Evolutionary conservation across 164 flowering plant genomes (phyloP), one percentile per base, ranked within the genome.

Genomic region (Chimonanthus salicifolius): DNA sequence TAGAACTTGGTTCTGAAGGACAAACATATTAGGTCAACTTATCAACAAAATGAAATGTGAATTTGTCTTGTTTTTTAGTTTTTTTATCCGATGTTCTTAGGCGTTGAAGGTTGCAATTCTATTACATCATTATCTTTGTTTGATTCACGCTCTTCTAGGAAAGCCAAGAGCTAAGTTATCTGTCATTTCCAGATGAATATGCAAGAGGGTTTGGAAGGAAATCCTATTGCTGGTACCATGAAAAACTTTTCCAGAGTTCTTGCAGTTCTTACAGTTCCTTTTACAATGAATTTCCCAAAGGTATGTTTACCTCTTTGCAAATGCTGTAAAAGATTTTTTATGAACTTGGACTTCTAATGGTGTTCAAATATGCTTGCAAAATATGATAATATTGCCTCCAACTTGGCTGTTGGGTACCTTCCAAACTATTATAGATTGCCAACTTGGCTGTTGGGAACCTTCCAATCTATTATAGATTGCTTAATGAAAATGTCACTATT

Each of bases 171-270:
- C 13, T 66, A 44, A 48, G n/a, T 45, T 43, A 68, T 72, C 51
- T 66, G 6, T 72, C 44, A 65, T 71, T 49, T 49, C n/a, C 80
- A 92, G 97, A 83, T 79, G 75, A 90, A 94, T 74, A 79, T 86
- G 84, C 98, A 95, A 87, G 97, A 95, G 77, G 98, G 99, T 16
- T 21, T 95, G 86, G 97, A 95, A 84, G 98, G 98, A 62, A 95
- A 94, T 81, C 92, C 97, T 72, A 76, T 82, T 69, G 97, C 88
- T 76, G 85, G 81, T 7, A 89, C 88, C 71, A 84, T 92, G 88
- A 94, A 96, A 81, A 90, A 82, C 2, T 79, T 88, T 54, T 88
- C 88, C n/a, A 86, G 99, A 81, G 79, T 62, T 45, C 66, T 94
- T 78, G 98, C 94, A 69, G 80, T 83, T 77, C 81, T 85, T 63